Conservation (phyloP, 23 red algal genomes). For the Gracilariopsis chorda region DNA sequence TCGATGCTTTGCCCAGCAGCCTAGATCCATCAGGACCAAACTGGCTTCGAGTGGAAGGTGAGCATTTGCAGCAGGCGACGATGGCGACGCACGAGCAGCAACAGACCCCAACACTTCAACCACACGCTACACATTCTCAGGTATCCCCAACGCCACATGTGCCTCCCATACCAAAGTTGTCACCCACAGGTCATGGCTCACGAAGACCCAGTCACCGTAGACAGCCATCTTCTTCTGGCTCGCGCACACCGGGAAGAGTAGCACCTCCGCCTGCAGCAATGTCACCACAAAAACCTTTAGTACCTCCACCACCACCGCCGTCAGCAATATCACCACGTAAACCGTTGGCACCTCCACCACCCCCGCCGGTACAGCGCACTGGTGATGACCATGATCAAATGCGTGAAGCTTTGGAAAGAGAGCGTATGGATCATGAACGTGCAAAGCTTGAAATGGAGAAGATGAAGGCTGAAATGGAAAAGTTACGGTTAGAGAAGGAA, state of each 20-base stretch:
- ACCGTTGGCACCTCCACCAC: background rate
- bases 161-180: conserved; percentile 1
- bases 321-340: background rate
- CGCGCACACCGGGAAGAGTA: background rate
- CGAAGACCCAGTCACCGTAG: background rate
- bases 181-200: background rate
- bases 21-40: conserved; percentile 57
- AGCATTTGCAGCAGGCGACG: background rate
- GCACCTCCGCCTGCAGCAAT: background rate
- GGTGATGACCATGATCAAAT: conserved; percentile 20
- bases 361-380: background rate
- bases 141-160: background rate
- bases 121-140: background rate
- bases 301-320: background rate
- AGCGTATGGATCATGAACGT: conserved; percentile 39
- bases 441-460: conserved; percentile 54
- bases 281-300: background rate
- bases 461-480: conserved; percentile 65
- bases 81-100: background rate
- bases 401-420: conserved; percentile 36
- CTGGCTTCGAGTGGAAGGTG: conserved; percentile 67
- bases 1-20: conserved; percentile 36
- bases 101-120: background rate
- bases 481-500: conserved; percentile 53
- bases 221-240: conserved; percentile 16